Conservation (phyloP, 768 basidiomycete genomes). For the Mrakia frigida region DNA sequence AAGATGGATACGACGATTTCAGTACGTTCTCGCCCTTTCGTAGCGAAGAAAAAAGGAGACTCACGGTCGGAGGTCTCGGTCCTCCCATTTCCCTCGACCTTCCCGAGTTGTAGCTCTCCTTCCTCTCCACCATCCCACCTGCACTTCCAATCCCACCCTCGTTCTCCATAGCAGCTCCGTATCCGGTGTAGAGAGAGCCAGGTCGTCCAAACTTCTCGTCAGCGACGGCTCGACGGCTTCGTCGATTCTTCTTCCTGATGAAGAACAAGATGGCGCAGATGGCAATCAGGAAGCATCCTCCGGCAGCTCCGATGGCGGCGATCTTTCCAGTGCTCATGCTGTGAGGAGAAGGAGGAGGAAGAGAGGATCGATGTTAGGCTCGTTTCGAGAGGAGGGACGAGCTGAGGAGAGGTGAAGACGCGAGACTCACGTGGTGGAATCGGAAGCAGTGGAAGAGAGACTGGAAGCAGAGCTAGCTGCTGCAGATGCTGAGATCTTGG, state of each 20-base stretch:
- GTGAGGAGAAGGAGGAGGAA: neutral
- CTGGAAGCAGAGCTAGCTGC: neutral
- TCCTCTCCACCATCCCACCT: slow-evolving; percentile 4
- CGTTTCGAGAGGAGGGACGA: neutral
- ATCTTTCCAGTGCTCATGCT: slow-evolving; percentile 16
- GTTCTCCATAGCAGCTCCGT: neutral
- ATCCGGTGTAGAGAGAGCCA: neutral
- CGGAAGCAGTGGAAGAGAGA: neutral
- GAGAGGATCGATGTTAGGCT: neutral
- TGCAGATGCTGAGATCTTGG: neutral
- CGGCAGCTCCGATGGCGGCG: slow-evolving; percentile 1
- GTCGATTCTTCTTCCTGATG: neutral
- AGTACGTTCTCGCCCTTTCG: too few relatives aligned
- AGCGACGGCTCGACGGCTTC: neutral
- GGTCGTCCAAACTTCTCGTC: slow-evolving; percentile 13
- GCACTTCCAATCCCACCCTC: neutral
- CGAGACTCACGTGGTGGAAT: neutral
- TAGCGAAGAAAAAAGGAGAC: too few relatives aligned
- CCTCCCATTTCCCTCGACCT: slow-evolving; percentile 7
- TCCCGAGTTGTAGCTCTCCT: neutral
- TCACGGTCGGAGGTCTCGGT: slow-evolving; percentile 8
- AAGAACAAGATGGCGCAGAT: slow-evolving; percentile 16
- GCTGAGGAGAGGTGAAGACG: neutral
- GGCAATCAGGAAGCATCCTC: slow-evolving; percentile 9
- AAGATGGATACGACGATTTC: too few relatives aligned